These are phyloP conservation scores for Tricholoma saponaceum DNA, from an alignment of 768 basidiomycete species.

Conservation along the genomic window DNA sequence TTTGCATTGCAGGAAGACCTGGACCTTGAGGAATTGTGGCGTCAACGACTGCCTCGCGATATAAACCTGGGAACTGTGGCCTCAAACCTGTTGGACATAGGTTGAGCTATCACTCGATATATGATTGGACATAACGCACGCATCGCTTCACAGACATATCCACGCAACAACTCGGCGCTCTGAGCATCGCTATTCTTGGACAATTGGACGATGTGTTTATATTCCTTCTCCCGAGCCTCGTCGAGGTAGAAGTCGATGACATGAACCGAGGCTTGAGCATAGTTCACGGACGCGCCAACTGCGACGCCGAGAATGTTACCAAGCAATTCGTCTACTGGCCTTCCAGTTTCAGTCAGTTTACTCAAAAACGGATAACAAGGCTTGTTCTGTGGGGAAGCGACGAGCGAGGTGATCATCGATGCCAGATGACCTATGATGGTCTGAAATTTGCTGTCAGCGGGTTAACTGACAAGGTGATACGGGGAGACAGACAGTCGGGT, in stretches of 20 bases:
- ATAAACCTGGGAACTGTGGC: constrained; percentile 39
- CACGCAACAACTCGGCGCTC: constrained; percentile 33
- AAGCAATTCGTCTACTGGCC: constrained; percentile 36
- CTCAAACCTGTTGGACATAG: constrained; percentile 23
- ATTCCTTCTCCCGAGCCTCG: constrained; percentile 34
- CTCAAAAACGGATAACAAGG: constrained; percentile 35
- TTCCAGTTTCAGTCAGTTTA: constrained; percentile 30
- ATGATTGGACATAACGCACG: constrained; percentile 24
- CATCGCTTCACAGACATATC: constrained; percentile 51
- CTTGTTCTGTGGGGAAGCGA: constrained; percentile 20
- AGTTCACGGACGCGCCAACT: constrained; percentile 42
- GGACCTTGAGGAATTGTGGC: constrained; percentile 31
- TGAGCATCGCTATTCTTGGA: constrained; percentile 26
- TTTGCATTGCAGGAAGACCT: constrained; percentile 26
- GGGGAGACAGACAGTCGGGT: constrained; percentile 14
- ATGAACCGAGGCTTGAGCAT: constrained; percentile 41
- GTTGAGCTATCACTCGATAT: not conserved
- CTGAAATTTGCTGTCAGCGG: not conserved
- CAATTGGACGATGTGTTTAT: constrained; percentile 33
- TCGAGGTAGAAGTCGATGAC: constrained; percentile 53
- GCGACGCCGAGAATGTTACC: constrained; percentile 43
- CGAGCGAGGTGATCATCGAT: constrained; percentile 1
- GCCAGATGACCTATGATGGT: constrained; percentile 6
- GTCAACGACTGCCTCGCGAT: constrained; percentile 30
- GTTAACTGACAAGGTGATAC: constrained; percentile 13